Percentiles rank a stretch among this genome's conserved stretches.
Evolutionary conservation across 83 land plant genomes (phyloP).

Genomic region (Isoetes engelmannii): DNA sequence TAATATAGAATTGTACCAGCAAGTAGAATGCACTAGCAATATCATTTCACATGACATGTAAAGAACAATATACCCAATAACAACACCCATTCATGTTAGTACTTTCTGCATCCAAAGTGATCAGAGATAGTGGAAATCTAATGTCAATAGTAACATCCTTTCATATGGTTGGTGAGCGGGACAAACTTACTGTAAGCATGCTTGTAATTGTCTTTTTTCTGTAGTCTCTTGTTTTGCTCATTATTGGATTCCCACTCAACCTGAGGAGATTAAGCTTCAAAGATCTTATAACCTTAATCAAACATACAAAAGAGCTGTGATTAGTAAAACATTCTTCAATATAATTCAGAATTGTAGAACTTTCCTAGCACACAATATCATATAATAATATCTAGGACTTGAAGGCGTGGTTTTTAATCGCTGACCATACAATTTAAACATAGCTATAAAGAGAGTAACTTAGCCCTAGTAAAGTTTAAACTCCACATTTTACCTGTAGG

Average conservation of each 20-base stretch:
- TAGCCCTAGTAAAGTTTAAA: no score
- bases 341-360: no score
- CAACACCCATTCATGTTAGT: not conserved
- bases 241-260: slow-evolving; percentile 28
- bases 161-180: not conserved
- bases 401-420: no score
- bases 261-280: slow-evolving; percentile 22
- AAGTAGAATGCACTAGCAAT: not conserved
- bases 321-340: no score
- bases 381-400: no score
- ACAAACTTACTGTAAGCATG: slow-evolving; percentile 22
- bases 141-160: not conserved
- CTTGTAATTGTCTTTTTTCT: slow-evolving; percentile 23
- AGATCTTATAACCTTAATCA: slow-evolving; percentile 15
- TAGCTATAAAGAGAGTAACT: no score
- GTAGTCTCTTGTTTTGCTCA: slow-evolving; percentile 18
- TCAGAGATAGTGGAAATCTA: not conserved
- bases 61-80: not conserved
- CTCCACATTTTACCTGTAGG: slow-evolving; percentile 15
- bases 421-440: no score
- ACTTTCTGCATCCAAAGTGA: not conserved
- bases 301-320: no score
- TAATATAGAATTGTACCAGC: not conserved
- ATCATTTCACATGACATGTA: not conserved
- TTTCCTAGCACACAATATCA: no score